These are phyloP conservation scores for Musa schizocarpa DNA, from an alignment of 176 grass and related monocot species.

Conservation along the genomic window DNA sequence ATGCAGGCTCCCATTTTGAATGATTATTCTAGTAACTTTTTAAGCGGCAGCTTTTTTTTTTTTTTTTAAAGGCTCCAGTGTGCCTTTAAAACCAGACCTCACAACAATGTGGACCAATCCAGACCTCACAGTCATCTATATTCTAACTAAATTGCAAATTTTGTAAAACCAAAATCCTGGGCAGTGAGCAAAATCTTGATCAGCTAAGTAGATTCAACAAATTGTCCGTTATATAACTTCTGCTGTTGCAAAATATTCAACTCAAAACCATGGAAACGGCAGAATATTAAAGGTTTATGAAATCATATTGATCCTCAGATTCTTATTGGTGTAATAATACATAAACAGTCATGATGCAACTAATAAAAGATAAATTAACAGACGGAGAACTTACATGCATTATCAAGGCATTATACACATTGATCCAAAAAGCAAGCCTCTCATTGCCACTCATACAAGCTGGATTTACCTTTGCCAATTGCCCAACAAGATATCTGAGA, in stretches of 20 bases:
- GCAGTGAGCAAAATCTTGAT: neutral
- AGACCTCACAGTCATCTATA: too few relatives aligned
- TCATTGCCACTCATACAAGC: slow-evolving; percentile 50
- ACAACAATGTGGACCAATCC: too few relatives aligned
- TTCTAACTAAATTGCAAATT: neutral
- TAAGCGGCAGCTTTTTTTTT: too few relatives aligned
- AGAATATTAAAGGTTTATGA: neutral
- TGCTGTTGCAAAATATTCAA: neutral
- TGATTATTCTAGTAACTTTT: too few relatives aligned
- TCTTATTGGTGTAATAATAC: neutral
- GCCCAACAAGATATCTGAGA: slow-evolving; percentile 85
- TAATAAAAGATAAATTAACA: neutral
- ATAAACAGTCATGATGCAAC: neutral
- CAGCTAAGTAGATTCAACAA: neutral
- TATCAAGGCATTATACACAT: slow-evolving; percentile 92
- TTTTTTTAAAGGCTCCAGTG: too few relatives aligned
- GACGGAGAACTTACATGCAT: slow-evolving; percentile 88
- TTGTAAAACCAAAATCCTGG: neutral
- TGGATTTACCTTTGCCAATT: slow-evolving; percentile 76
- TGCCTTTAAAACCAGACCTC: too few relatives aligned
- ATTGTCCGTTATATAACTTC: neutral
- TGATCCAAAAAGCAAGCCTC: slow-evolving; percentile 96
- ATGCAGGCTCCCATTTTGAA: too few relatives aligned
- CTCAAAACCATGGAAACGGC: neutral
- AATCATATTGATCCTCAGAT: neutral